phyloP scores from a whole-genome alignment of 2,329 filamentous ascomycete species.

The Cercospora citrullina region DNA sequence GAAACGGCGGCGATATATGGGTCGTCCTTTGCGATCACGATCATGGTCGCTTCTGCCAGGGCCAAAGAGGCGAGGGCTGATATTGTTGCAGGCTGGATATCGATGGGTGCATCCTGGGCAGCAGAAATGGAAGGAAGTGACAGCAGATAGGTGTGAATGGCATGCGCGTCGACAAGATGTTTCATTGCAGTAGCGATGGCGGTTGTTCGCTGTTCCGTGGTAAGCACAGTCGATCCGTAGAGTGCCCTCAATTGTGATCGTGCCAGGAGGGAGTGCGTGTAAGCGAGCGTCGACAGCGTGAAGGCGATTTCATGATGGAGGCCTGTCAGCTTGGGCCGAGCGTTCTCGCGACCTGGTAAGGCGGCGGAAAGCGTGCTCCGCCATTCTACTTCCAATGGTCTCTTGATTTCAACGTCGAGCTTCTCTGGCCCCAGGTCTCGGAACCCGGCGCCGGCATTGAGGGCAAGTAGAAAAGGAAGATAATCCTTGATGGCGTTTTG shows the following conservation, averaged over 20 bases:
- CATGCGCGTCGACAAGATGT: slow-evolving; percentile 73
- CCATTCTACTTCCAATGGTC: slow-evolving; percentile 74
- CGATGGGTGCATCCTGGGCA: slow-evolving; percentile 42
- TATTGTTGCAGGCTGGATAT: slow-evolving; percentile 47
- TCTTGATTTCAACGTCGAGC: slow-evolving; percentile 66
- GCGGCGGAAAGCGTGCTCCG: slow-evolving; percentile 71
- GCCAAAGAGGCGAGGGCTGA: slow-evolving; percentile 60
- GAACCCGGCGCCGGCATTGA: slow-evolving; percentile 66
- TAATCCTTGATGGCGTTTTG: slow-evolving; percentile 72
- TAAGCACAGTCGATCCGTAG: slow-evolving; percentile 65
- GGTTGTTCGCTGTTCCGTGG: slow-evolving; percentile 64
- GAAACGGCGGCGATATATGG: slow-evolving; percentile 82
- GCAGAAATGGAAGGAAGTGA: slow-evolving; percentile 51
- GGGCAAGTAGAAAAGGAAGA: slow-evolving; percentile 76
- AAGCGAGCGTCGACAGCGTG: slow-evolving; percentile 72
- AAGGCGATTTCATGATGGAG: slow-evolving; percentile 85
- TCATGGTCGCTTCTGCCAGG: slow-evolving; percentile 82
- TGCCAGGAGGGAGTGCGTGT: slow-evolving; percentile 70
- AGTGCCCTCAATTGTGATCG: slow-evolving; percentile 71
- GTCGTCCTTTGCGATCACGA: slow-evolving; percentile 91
- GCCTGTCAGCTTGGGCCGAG: slow-evolving; percentile 68
- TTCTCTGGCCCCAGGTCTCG: slow-evolving; percentile 56
- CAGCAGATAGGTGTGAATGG: slow-evolving; percentile 71
- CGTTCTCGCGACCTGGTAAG: slow-evolving; percentile 63
- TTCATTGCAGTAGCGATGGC: slow-evolving; percentile 75